Evolutionary conservation across 805 yeast species (phyloP), one percentile per base, ranked within the genome.

Genomic region (Kuraishia cidri): DNA sequence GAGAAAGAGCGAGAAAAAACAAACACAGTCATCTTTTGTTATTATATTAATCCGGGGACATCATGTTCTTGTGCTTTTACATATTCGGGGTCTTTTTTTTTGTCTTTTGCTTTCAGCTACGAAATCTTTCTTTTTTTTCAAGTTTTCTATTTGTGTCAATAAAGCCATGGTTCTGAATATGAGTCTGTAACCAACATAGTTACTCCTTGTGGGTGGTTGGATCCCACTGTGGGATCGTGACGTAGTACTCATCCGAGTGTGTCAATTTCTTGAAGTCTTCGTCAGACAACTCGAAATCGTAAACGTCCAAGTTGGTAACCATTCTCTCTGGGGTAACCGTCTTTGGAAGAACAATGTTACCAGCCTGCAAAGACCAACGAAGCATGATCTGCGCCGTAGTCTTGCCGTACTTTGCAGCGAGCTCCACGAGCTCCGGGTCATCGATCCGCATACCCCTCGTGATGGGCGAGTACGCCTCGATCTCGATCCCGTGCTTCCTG

Each of bases 331-430:
- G 14, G 10, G 18, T 12, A 19, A 20, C 22, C 48, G 54, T 60
- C 60, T 52, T 64, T 49, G 56, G 56, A n/a, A 52, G 38, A 3
- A 42, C 41, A 23, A 80, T 61, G 39, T 67, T 69, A 2, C 85
- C 86, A 43, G 76, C 73, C 39, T 69, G 67, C 30, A 71, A 58
- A 1, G 81, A 71, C 90, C 90, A 82, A 41, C 76, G 69, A 31
- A 80, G 59, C 39, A 81, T 55, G 16, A 80, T 66, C 43, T 79
- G 83, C 7, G 75, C 78, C n/a, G 72, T 61, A 6, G 74, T 46
- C 24, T 64, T 60, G 2, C 58, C 57, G 36, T 65, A 68, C 42
- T 71, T 72, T 29, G 60, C 47, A 35, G 75, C 71, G 37, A 79
- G 58, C 16, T 47, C 55, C 6, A 52, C 26, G 12, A 73, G 30